Base-by-base conservation (phyloP, 2,329 filamentous ascomycete species). In the Emydomyces testavorans region DNA sequence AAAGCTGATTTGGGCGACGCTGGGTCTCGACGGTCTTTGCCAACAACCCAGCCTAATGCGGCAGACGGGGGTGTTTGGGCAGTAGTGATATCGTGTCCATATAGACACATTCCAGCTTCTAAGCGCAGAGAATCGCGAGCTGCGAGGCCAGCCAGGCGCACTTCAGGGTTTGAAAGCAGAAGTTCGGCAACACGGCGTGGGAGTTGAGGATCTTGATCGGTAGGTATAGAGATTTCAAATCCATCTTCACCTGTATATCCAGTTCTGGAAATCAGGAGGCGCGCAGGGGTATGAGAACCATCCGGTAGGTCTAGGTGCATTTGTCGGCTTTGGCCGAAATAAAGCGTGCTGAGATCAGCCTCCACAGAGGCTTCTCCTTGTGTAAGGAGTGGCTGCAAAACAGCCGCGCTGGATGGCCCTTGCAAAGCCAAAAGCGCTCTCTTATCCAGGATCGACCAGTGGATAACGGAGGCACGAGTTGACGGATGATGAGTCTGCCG, bases 81-180 rank as follows among this genome's bases (percentile, higher is more conserved):
- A 50, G 94, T 90, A 63, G 93, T 81, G 31, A 98, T 77, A 65
- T 98, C 92, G 69, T 96, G 87, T n/a, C 92, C 92, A 69, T 98
- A 98, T n/a, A 98, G 76, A 67, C 92, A 98, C 90, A 98, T 94
- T 52, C 92, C 92, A 0, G 92, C 92, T 71, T 98, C 92, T 24
- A 98, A 79, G 39, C 92, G 82, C 51, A 98, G 78, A 52, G 84
- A 93, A 66, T 98, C 92, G 54, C 92, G 79, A 2, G 92, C 87
- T 7, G 89, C 92, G 0, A 98, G 77, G 2, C 92, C 92, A 1
- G 90, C 88, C 38, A 94, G 77, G 60, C 83, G 82, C 13, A 94
- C 72, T 21, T 81, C 81, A 0, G 73, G 71, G 26, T 76, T 71
- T 34, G 74, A 65, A 39, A 94, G 76, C 20, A 94, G 74, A 20